phyloP scores from a whole-genome alignment of 306 rosid genomes.

The Mucuna pruriens region DNA sequence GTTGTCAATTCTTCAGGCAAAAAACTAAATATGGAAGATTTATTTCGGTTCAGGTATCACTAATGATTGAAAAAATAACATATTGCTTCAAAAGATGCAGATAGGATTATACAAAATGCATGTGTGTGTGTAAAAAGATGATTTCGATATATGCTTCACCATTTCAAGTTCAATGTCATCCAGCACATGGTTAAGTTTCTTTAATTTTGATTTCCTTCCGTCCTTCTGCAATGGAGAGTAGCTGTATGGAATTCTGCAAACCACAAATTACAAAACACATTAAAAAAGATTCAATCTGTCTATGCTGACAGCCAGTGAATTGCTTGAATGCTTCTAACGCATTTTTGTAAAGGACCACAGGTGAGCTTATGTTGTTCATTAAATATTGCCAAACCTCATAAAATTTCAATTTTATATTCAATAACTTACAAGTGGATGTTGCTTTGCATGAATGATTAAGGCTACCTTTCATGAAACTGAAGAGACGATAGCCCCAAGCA shows the following conservation, averaged over 20 bases:
- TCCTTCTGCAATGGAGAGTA: constrained; percentile 54
- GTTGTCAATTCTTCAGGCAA: constrained; percentile 2
- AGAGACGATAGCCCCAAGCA: not conserved
- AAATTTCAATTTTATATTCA: constrained; percentile 28
- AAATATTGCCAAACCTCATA: constrained; percentile 5
- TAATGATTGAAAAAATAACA: not conserved
- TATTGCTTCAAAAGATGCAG: constrained; percentile 32
- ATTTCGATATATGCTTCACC: constrained; percentile 51
- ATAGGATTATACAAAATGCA: not conserved
- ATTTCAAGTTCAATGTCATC: constrained; percentile 69
- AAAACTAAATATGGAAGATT: constrained; percentile 5
- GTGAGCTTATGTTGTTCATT: constrained; percentile 14
- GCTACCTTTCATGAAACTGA: constrained; percentile 29
- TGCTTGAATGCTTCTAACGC: constrained; percentile 12
- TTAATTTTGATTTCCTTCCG: constrained; percentile 48
- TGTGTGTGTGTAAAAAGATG: constrained; percentile 19
- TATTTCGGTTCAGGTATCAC: not conserved
- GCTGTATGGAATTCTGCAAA: constrained; percentile 45
- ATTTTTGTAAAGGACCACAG: not conserved
- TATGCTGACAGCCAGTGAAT: constrained; percentile 19
- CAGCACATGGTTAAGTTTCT: constrained; percentile 47
- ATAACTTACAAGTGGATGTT: not conserved
- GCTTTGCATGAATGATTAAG: not conserved
- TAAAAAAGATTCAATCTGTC: not conserved
- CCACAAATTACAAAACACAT: constrained; percentile 30